phyloP scores from a whole-genome alignment of 176 grass and related monocot species.

The Poa annua region DNA sequence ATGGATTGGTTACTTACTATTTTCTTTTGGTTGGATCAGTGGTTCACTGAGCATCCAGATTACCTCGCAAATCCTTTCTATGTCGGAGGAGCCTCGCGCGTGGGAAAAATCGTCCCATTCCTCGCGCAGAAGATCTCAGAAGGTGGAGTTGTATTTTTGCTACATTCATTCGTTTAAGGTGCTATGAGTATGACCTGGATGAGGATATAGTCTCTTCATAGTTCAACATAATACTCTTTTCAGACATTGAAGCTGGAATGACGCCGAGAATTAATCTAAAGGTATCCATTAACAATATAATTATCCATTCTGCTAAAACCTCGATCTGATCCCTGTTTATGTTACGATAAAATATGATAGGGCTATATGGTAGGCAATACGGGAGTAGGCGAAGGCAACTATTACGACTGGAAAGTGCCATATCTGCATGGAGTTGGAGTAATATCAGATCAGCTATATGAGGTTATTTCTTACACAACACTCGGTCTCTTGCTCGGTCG shows the following conservation, averaged over 20 bases:
- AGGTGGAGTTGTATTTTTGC: too few relatives aligned
- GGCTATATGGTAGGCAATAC: constrained; percentile 62
- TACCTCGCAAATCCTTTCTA: too few relatives aligned
- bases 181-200: too few relatives aligned
- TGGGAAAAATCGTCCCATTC: too few relatives aligned
- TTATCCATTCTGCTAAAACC: neutral
- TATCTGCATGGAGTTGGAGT: constrained; percentile 55
- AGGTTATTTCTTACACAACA: constrained; percentile 30
- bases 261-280: neutral
- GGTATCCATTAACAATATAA: neutral
- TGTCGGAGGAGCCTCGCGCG: too few relatives aligned
- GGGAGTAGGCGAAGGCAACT: constrained; percentile 10
- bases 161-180: too few relatives aligned
- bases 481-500: neutral
- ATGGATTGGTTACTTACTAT: too few relatives aligned
- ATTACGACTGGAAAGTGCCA: constrained; percentile 24
- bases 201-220: neutral
- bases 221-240: neutral
- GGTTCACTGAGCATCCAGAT: too few relatives aligned
- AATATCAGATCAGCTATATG: constrained; percentile 58
- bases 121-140: too few relatives aligned
- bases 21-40: too few relatives aligned
- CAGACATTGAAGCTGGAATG: neutral
- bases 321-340: neutral
- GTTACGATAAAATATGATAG: neutral